Percentiles rank a stretch among this genome's conserved stretches.
Conservation (phyloP, 2,329 filamentous ascomycete genomes). For the Alternaria burnsii region DNA sequence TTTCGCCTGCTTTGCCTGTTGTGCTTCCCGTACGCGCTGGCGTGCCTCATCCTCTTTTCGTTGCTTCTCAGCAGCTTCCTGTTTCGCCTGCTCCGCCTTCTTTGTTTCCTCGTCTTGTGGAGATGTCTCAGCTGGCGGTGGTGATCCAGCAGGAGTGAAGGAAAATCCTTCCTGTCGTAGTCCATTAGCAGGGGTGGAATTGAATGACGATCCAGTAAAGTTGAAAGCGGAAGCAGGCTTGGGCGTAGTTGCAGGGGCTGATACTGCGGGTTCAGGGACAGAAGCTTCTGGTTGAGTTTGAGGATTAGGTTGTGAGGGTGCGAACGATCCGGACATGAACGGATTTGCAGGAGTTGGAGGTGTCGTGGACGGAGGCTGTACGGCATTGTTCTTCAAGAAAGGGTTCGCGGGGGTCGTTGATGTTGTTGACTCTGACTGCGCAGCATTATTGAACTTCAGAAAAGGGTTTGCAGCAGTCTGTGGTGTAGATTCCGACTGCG, state of each 20-base stretch:
- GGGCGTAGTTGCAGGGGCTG: constrained; percentile 10
- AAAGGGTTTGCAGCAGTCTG: constrained; percentile 19
- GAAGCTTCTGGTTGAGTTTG: neutral
- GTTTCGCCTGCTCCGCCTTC: constrained; percentile 21
- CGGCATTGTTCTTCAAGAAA: constrained; percentile 7
- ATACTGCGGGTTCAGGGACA: neutral
- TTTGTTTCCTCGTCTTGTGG: constrained; percentile 15
- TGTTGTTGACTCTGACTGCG: neutral
- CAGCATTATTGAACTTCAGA: constrained; percentile 6
- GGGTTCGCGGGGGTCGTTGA: constrained; percentile 5
- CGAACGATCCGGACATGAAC: constrained; percentile 6
- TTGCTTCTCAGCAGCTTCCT: constrained; percentile 22
- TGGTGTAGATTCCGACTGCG: neutral
- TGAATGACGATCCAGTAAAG: constrained; percentile 8
- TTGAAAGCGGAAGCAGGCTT: constrained; percentile 14
- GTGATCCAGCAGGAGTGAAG: constrained; percentile 25
- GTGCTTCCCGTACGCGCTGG: constrained; percentile 22
- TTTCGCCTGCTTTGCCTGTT: constrained; percentile 18
- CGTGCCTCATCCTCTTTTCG: constrained; percentile 20
- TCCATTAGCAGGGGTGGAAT: constrained; percentile 1
- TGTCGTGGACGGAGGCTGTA: neutral
- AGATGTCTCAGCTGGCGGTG: constrained; percentile 16
- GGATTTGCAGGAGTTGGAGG: constrained; percentile 7
- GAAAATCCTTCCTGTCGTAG: constrained; percentile 16
- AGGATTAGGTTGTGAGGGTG: neutral